These are phyloP conservation scores for Neoboletus brunneissimus DNA, from an alignment of 768 basidiomycete species.

Conservation along the genomic window DNA sequence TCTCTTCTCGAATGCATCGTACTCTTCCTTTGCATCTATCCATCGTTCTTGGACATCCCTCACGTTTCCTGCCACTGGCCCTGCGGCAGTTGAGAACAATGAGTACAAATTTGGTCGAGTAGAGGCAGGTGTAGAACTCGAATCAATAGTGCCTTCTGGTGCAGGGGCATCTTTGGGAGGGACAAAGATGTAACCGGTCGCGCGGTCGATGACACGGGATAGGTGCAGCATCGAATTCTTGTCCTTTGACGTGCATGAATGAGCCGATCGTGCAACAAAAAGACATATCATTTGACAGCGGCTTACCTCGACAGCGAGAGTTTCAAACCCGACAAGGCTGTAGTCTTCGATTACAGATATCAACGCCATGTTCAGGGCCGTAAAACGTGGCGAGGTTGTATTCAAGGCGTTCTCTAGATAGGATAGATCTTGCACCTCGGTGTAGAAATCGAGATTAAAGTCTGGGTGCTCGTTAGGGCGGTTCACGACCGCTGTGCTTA, in stretches of 20 bases:
- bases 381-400: constrained; percentile 63
- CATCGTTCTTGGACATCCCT: constrained; percentile 90
- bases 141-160: constrained; percentile 32
- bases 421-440: constrained; percentile 93
- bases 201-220: constrained; percentile 80
- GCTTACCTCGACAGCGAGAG: constrained; percentile 88
- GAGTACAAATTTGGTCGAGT: constrained; percentile 62
- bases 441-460: constrained; percentile 97
- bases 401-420: constrained; percentile 78
- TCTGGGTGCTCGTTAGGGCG: constrained; percentile 45
- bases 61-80: constrained; percentile 51
- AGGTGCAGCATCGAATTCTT: constrained; percentile 93
- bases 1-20: constrained; percentile 75
- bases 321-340: constrained; percentile 92
- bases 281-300: neutral
- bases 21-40: constrained; percentile 81
- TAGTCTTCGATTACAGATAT: constrained; percentile 94
- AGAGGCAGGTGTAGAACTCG: constrained; percentile 35
- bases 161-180: constrained; percentile 44
- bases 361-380: constrained; percentile 83
- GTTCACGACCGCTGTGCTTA: neutral
- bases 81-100: constrained; percentile 65
- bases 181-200: constrained; percentile 88
- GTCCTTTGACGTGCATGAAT: constrained; percentile 50
- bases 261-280: neutral